Base-by-base conservation (phyloP, 371 early-diverging fungal genomes). In the Sporodiniella umbellata region DNA sequence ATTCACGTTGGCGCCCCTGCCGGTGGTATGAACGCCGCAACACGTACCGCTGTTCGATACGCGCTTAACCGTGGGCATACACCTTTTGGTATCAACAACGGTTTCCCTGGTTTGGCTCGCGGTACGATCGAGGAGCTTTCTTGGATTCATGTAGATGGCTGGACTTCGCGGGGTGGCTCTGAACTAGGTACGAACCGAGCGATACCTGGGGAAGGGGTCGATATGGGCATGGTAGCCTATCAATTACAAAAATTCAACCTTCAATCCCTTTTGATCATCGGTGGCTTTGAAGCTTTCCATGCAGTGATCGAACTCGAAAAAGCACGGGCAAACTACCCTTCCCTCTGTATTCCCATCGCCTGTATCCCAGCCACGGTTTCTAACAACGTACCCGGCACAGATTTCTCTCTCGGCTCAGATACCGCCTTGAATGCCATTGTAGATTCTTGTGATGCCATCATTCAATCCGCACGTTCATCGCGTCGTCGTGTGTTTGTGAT, bases 371-470 rank as follows among this genome's bases (percentile, higher is more conserved):
- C 99, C 14, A 97, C 99, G 1, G 88, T 98, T 38, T 89, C 92
- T 35, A 99, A 99, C 79, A 99, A 99, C 69, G 97, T 99, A 6
- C 99, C 99, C 3, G 96, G 96, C 14, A 98, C 99, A 0, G 98
- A 97, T 54, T 92, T 81, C 62, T 94, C 94, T 33, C 78, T 99
- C 51, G 99, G 99, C 14, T 79, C 87, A 21, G 99, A 99, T 58
- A 99, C 99, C 6, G 93, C 97, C 1, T 65, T 99, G 52, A 99
- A 99, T 70, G 93, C 89, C 19, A 98, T 99, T 71, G 90, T 95
- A 25, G 87, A 87, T 24, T 79, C 94, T 1, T 93, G 96, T 53
- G 99, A 99, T 73, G 81, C 89, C 33, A 92, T 99, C 67, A 91
- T 90, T 64, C 89, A 93, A 58, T 90, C 88, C 45, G 94, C 96